Percentiles rank a stretch among this genome's conserved stretches.
Conservation (phyloP, 2,329 filamentous ascomycete species). For the Sordariomycetes sp. region DNA sequence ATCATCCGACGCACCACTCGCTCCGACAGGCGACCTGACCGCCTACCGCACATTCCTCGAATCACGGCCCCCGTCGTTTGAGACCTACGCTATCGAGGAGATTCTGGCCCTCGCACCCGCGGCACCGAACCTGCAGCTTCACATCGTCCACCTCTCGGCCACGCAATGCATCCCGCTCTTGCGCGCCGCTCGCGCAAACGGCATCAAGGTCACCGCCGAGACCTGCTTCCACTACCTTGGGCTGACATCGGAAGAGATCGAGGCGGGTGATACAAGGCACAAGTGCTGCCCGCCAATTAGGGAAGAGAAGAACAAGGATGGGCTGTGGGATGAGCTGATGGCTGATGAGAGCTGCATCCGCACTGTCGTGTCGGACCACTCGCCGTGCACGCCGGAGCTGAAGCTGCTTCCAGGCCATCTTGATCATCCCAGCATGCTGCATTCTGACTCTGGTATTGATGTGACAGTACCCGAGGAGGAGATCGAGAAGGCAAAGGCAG, state of each 20-base stretch:
- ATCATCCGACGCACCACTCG: slow-evolving; percentile 56
- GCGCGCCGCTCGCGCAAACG: slow-evolving; percentile 59
- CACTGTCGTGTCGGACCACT: slow-evolving; percentile 92
- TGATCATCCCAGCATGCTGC: slow-evolving; percentile 27
- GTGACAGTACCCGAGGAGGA: slow-evolving; percentile 25
- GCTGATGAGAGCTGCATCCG: slow-evolving; percentile 62
- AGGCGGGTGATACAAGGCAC: slow-evolving; percentile 79
- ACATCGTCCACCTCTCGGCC: slow-evolving; percentile 92
- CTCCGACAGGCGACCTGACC: slow-evolving; percentile 62
- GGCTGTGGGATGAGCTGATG: slow-evolving; percentile 75
- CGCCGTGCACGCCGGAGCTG: slow-evolving; percentile 87
- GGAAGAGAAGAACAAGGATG: slow-evolving; percentile 70
- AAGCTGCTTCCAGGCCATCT: slow-evolving; percentile 75
- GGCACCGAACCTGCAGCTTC: slow-evolving; percentile 74
- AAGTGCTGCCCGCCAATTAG: slow-evolving; percentile 95
- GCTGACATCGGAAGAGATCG: slow-evolving; percentile 71
- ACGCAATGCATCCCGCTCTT: slow-evolving; percentile 78
- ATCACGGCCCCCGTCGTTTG: slow-evolving; percentile 80
- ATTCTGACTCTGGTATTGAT: slow-evolving; percentile 45
- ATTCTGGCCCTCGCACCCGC: slow-evolving; percentile 74
- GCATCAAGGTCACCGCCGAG: slow-evolving; percentile 83
- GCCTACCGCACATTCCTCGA: slow-evolving; percentile 86
- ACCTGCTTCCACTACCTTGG: slow-evolving; percentile 94
- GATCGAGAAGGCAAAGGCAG: slow-evolving; percentile 4
- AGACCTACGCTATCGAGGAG: slow-evolving; percentile 82